Conservation (phyloP, 2,329 filamentous ascomycete species). For the Paraphaeosphaeria minitans region DNA sequence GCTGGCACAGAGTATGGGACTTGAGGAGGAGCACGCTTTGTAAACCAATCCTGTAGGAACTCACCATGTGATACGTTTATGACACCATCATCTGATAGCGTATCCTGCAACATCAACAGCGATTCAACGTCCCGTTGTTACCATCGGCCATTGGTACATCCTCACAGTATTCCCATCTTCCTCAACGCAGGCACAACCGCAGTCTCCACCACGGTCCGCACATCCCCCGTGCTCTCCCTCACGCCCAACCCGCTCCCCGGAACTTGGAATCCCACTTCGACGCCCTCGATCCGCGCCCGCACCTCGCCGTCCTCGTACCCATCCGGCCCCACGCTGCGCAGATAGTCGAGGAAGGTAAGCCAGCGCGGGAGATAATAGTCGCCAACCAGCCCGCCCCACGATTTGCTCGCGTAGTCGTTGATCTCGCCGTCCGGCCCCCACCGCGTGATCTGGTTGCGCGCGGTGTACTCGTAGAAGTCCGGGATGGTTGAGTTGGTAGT, state of each 20-base stretch:
- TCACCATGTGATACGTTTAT: no score
- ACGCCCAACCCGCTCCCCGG: slow-evolving; percentile 8
- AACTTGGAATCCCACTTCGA: slow-evolving; percentile 22
- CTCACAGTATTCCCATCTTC: slow-evolving; percentile 7
- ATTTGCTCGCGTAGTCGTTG: slow-evolving; percentile 57
- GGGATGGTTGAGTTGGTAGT: slow-evolving; percentile 44
- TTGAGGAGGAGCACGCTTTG: no score
- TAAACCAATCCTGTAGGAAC: no score
- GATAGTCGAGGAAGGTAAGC: slow-evolving; percentile 53
- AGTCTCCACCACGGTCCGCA: slow-evolving; percentile 20
- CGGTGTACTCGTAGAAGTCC: slow-evolving; percentile 53
- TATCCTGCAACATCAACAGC: no score
- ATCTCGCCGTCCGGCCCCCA: slow-evolving; percentile 58
- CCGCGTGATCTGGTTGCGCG: slow-evolving; percentile 57
- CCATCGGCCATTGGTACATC: not conserved
- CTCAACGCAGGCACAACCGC: slow-evolving; percentile 15
- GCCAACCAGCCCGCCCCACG: slow-evolving; percentile 55
- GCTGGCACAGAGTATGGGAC: no score
- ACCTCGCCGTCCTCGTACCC: slow-evolving; percentile 17
- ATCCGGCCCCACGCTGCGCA: slow-evolving; percentile 23
- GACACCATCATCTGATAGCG: no score
- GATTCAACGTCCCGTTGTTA: not conserved
- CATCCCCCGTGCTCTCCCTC: slow-evolving; percentile 3
- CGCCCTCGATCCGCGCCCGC: slow-evolving; percentile 16
- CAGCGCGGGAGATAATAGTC: slow-evolving; percentile 56